Conservation (phyloP, 2,329 filamentous ascomycete genomes). For the Pseudogymnoascus sp. region DNA sequence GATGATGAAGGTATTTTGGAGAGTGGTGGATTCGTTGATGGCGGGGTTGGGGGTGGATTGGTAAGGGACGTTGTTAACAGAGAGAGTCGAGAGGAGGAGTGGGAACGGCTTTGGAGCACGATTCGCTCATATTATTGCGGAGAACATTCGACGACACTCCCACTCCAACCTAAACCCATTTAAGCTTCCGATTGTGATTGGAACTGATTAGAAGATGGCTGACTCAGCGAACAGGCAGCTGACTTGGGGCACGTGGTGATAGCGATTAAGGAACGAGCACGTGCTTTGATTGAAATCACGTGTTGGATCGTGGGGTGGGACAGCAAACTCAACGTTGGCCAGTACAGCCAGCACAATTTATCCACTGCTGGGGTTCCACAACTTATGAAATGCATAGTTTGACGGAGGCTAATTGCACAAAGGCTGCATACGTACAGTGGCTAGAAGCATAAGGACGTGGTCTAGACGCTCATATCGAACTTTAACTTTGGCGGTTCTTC, state of each 20-base stretch:
- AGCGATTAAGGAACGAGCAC: background rate
- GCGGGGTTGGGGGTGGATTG: background rate
- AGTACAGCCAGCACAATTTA: no score
- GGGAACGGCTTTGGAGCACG: slow-evolving; percentile 2
- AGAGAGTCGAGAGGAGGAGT: slow-evolving; percentile 2
- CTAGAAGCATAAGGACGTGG: background rate
- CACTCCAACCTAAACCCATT: background rate
- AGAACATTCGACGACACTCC: slow-evolving; percentile 2
- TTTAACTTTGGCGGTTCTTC: background rate
- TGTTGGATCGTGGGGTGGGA: background rate
- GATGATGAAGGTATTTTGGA: slow-evolving; percentile 5
- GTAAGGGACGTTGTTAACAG: background rate
- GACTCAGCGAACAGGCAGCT: background rate
- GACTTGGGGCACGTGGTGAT: background rate
- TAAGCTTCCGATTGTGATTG: slow-evolving; percentile 6
- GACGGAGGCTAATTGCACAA: background rate
- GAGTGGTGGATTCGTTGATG: slow-evolving; percentile 2
- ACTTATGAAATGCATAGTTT: background rate
- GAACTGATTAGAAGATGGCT: background rate
- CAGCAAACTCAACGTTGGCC: background rate
- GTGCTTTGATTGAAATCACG: background rate
- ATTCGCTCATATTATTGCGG: slow-evolving; percentile 7
- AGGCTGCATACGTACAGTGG: background rate
- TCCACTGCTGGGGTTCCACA: background rate
- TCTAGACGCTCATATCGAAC: background rate